A percentile compares a stretch with the other conserved stretches of the same genome.
These are phyloP conservation scores for Corchorus olitorius DNA, from an alignment of 345 rosid genomes.

Conservation along the genomic window DNA sequence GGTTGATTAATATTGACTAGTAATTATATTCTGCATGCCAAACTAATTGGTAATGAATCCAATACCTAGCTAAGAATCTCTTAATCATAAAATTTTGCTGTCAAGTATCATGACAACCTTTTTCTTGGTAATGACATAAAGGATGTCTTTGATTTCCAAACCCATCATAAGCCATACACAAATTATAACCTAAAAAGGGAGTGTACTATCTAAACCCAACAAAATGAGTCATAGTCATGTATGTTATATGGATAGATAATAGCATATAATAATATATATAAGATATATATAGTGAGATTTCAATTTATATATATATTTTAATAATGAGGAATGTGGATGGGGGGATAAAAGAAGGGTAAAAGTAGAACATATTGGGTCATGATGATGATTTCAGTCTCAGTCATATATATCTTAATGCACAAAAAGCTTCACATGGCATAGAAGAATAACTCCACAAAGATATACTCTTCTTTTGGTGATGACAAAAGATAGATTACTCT, in stretches of 20 bases:
- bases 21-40: neutral
- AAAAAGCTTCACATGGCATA: neutral
- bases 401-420: neutral
- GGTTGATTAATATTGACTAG: neutral
- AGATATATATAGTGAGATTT: neutral
- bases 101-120: slow-evolving; percentile 16
- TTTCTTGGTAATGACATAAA: slow-evolving; percentile 19
- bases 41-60: neutral
- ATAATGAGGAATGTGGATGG: neutral
- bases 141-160: slow-evolving; percentile 6
- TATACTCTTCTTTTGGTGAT: slow-evolving; percentile 11
- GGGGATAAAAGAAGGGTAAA: neutral
- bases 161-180: neutral
- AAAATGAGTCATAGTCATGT: neutral
- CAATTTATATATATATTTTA: neutral
- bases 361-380: neutral
- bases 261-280: no score
- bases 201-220: slow-evolving; percentile 15
- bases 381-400: neutral
- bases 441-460: slow-evolving; percentile 8
- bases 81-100: neutral
- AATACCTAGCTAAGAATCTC: neutral
- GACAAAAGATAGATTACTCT: slow-evolving; percentile 4
- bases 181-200: slow-evolving; percentile 18
- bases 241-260: no score